Evolutionary conservation across 2,329 filamentous ascomycete genomes (phyloP), one percentile per base, ranked within the genome.

Genomic region (Raffaelea albimanens): DNA sequence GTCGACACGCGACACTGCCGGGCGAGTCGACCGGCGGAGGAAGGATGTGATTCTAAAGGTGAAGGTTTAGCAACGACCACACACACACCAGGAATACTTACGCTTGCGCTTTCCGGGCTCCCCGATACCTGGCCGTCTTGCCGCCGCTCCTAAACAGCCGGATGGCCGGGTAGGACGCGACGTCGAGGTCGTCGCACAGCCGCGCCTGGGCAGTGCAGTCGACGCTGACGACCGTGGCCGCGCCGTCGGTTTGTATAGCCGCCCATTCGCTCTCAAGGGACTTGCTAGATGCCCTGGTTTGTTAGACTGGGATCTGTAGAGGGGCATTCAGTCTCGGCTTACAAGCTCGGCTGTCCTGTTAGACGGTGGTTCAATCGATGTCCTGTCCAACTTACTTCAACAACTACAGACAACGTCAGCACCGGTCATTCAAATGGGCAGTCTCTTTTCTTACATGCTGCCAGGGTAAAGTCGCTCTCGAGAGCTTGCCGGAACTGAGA

Each of bases 91-190:
- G 31, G 59, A 7, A 29, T 29, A 7, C 65, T 48, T 48, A 71
- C 69, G 62, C 52, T 11, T 59, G 50, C 1, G 67, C 61, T 40
- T 58, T 66, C 19, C 70, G 61, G 1, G 66, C 61, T 1, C 72
- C 72, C 33, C 71, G 64, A 53, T 74, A 75, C 44, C 67, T 56
- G 11, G 54, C 57, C 42, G 60, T 59, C 4, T 55, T 51, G 2
- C 63, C 60, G 22, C 63, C 58, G 3, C 57, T 56, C 36, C 61
- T 61, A 49, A 69, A 70, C 10, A 69, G 63, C 0, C 71, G 65
- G 33, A 76, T 64, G 7, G 71, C 61, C 2, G 72, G 72, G 50
- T 69, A 72, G 0, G 71, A 72, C 13, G 61, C 59, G 25, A 75
- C 59, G 21, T 63, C 61, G 41, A 64, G 57, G 22, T 68, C 62